Conservation (phyloP, 306 rosid genomes). For the Malus fusca region DNA sequence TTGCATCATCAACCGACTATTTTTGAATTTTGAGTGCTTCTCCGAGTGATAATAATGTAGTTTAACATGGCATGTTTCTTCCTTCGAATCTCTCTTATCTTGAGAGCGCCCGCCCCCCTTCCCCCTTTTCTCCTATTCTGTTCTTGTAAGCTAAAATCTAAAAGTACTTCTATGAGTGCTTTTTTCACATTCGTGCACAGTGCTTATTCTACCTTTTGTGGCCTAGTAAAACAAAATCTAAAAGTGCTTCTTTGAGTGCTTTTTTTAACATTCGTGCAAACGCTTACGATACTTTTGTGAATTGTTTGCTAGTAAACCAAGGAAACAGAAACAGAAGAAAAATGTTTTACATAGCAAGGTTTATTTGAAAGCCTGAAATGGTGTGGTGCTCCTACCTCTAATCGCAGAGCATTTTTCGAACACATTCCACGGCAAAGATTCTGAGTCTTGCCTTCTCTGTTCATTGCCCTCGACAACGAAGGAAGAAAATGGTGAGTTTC, state of each 20-base stretch:
- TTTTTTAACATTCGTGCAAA: not conserved
- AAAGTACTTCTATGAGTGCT: not conserved
- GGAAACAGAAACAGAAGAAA: not conserved
- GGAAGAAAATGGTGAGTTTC: not conserved
- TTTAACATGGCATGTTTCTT: conserved; percentile 43
- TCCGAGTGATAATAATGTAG: conserved; percentile 8
- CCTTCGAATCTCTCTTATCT: not conserved
- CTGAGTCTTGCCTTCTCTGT: too few species aligned
- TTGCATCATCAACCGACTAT: not conserved
- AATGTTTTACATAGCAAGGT: not conserved
- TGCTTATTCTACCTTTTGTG: not conserved
- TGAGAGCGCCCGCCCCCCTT: not conserved
- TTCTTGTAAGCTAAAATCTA: not conserved
- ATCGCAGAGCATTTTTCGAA: too few species aligned
- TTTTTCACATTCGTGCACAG: not conserved
- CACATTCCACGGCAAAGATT: too few species aligned
- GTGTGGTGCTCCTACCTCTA: too few species aligned
- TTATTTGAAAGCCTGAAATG: too few species aligned
- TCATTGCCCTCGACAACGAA: too few species aligned
- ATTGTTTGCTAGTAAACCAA: not conserved
- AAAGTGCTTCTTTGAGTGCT: not conserved
- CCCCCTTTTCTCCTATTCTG: too few species aligned
- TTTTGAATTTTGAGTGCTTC: conserved; percentile 8
- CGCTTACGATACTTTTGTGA: too few species aligned
- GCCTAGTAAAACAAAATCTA: not conserved